A percentile compares a stretch with the other conserved stretches of the same genome.
Conservation (phyloP, 2,329 filamentous ascomycete species). For the Pseudogymnoascus sp. region DNA sequence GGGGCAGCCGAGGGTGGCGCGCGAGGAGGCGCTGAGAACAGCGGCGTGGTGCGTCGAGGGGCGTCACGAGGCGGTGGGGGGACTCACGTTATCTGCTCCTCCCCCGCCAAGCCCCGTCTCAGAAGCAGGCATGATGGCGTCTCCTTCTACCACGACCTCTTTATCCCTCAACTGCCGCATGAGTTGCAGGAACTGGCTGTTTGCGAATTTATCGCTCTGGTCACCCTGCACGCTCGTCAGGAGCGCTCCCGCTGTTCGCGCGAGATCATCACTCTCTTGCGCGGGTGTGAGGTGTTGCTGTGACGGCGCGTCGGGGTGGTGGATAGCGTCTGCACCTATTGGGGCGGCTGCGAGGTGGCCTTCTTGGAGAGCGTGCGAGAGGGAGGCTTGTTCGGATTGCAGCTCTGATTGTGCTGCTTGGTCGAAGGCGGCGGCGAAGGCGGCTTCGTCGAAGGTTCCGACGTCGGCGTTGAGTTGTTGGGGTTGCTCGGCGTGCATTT, state of each 20-base stretch:
- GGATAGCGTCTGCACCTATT: constrained; percentile 28
- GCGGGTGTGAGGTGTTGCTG: constrained; percentile 36
- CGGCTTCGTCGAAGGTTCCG: constrained; percentile 43
- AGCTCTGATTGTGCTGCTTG: constrained; percentile 22
- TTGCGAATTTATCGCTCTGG: constrained; percentile 63
- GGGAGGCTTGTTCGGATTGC: constrained; percentile 12
- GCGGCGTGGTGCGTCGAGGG: background rate
- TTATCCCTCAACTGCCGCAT: constrained; percentile 66
- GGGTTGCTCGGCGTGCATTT: constrained; percentile 14
- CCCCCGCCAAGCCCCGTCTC: background rate
- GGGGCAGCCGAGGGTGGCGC: background rate
- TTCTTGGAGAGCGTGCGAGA: constrained; percentile 11
- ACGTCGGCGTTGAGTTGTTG: constrained; percentile 28
- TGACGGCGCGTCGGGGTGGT: constrained; percentile 18
- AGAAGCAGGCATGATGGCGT: constrained; percentile 43
- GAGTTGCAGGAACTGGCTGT: constrained; percentile 66
- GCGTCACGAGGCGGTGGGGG: background rate
- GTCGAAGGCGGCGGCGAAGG: constrained; percentile 46
- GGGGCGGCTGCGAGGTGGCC: constrained; percentile 15
- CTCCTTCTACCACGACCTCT: constrained; percentile 62
- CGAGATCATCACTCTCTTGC: constrained; percentile 48
- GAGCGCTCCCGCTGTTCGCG: constrained; percentile 61
- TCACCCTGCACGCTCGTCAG: constrained; percentile 61
- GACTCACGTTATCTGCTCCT: background rate
- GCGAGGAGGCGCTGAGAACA: background rate